Conservation (phyloP, 2,329 filamentous ascomycete genomes). For the Ophiocordyceps australis region DNA sequence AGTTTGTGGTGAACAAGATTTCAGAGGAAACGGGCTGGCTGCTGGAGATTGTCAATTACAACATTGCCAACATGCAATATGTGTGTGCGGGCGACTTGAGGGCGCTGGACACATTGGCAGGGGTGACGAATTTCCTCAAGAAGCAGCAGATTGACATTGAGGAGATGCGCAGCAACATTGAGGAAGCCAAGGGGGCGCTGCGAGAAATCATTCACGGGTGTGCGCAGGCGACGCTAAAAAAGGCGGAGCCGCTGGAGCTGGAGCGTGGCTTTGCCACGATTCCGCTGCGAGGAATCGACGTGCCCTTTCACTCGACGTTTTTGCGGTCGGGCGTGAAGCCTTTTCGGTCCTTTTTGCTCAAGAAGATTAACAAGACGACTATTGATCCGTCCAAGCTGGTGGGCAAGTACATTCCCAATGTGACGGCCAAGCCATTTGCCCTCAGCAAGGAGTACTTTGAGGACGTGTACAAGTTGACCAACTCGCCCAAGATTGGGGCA, state of each 20-base stretch:
- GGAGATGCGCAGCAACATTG: constrained; percentile 72
- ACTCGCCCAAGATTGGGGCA: constrained; percentile 58
- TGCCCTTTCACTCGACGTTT: constrained; percentile 98
- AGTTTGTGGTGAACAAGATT: constrained; percentile 93
- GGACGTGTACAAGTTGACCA: constrained; percentile 91
- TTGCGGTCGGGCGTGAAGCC: constrained; percentile 95
- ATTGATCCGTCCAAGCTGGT: constrained; percentile 95
- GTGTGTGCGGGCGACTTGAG: constrained; percentile 54
- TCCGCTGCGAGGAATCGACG: constrained; percentile 90
- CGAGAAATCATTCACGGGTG: constrained; percentile 82
- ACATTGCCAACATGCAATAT: constrained; percentile 61
- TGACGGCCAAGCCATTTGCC: constrained; percentile 88
- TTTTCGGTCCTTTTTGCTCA: constrained; percentile 93
- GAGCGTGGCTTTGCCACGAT: constrained; percentile 95
- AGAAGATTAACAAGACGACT: constrained; percentile 99
- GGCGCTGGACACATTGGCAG: constrained; percentile 53
- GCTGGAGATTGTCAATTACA: constrained; percentile 97
- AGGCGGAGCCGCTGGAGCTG: constrained; percentile 75
- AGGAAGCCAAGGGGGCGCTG: constrained; percentile 80
- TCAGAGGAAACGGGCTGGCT: constrained; percentile 89
- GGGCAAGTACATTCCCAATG: constrained; percentile 98
- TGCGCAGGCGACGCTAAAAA: constrained; percentile 70
- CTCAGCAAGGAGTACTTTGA: constrained; percentile 98
- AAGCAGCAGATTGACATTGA: constrained; percentile 95
- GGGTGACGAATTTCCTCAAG: constrained; percentile 90